A percentile compares a stretch with the other conserved stretches of the same genome.
phyloP scores from a whole-genome alignment of 305 asterid species.

The Fraxinus nigra region DNA sequence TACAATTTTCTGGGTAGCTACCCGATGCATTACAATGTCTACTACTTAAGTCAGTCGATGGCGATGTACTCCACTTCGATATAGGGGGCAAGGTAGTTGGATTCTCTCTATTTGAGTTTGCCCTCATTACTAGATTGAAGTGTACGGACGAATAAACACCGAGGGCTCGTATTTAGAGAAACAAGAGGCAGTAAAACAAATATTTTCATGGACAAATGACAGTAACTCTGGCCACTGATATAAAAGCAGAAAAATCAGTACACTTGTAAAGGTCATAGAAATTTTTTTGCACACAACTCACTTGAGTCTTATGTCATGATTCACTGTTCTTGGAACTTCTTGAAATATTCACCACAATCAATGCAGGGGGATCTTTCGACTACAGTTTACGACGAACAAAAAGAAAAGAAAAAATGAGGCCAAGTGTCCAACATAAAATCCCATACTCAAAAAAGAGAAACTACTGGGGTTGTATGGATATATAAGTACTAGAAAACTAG shows the following conservation, averaged over 20 bases:
- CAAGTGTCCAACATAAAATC: conserved; percentile 18
- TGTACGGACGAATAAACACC: too few species aligned
- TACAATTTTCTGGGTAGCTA: too few species aligned
- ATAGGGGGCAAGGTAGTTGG: too few species aligned
- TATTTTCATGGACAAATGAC: too few species aligned
- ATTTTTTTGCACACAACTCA: conserved; percentile 21
- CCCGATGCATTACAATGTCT: too few species aligned
- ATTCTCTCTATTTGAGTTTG: too few species aligned
- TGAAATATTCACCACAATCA: conserved; percentile 31
- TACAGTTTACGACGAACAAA: conserved; percentile 21
- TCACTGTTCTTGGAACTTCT: conserved; percentile 34
- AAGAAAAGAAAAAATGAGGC: conserved; percentile 11
- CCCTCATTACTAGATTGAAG: too few species aligned
- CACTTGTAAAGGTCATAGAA: background rate
- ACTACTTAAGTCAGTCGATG: too few species aligned
- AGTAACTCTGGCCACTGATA: too few species aligned
- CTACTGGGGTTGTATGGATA: background rate
- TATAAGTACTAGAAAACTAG: background rate
- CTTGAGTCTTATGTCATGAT: conserved; percentile 48
- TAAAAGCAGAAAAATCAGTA: background rate
- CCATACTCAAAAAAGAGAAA: background rate
- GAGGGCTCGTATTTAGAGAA: too few species aligned
- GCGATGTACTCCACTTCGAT: too few species aligned
- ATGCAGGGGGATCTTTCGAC: conserved; percentile 36
- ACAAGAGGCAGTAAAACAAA: too few species aligned